These are phyloP conservation scores for Solanum pennellii DNA, from an alignment of 257 asterid species.

Conservation along the genomic window DNA sequence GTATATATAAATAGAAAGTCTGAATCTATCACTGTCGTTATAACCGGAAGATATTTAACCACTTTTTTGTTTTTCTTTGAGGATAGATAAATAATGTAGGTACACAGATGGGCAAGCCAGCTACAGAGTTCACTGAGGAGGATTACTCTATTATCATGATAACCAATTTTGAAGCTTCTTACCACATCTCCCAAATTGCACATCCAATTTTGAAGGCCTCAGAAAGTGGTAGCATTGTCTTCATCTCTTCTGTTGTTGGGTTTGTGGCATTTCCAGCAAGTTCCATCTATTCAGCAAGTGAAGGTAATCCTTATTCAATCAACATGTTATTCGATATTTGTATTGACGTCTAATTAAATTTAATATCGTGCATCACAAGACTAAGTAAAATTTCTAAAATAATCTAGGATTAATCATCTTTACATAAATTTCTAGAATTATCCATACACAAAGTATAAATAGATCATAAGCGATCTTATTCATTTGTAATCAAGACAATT, in stretches of 20 bases:
- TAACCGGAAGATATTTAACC: neutral
- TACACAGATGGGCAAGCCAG: neutral
- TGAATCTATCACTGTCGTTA: accelerated
- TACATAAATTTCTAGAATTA: too few species aligned
- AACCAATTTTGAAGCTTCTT: neutral
- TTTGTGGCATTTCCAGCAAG: neutral
- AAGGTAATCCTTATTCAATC: neutral
- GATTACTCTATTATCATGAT: neutral
- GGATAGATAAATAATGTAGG: neutral
- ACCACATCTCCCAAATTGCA: neutral
- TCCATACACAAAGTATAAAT: too few species aligned
- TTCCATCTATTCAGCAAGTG: neutral
- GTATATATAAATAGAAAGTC: neutral
- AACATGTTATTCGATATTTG: too few species aligned
- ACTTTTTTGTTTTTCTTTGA: neutral
- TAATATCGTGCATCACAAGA: too few species aligned
- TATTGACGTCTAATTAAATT: too few species aligned
- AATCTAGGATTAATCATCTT: too few species aligned
- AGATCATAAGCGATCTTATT: too few species aligned
- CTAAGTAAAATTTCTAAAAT: too few species aligned
- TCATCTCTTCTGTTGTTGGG: neutral
- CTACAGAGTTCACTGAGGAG: neutral
- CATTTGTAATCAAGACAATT: too few species aligned
- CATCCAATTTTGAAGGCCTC: neutral
- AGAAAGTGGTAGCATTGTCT: neutral